Evolutionary conservation across 441 rosid genomes (phyloP).

Genomic region (Populus hybrid): DNA sequence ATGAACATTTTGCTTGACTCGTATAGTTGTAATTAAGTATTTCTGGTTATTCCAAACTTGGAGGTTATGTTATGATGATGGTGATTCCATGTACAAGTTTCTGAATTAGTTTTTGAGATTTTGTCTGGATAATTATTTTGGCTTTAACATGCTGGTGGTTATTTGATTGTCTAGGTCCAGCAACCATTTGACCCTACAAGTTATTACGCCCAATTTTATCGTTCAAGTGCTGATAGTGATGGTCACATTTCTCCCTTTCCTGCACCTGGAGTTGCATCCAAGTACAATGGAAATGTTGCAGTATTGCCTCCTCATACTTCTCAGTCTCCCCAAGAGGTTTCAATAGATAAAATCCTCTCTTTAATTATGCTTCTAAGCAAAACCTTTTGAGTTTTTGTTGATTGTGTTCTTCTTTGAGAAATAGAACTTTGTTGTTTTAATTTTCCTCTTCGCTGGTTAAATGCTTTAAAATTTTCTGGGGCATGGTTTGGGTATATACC

Average conservation of each 20-base stretch:
- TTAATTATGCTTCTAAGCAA: constrained; percentile 4
- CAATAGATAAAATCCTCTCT: constrained; percentile 20
- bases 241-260: constrained; percentile 83
- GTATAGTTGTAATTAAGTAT: neutral
- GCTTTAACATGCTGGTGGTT: constrained; percentile 10
- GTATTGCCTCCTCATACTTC: constrained; percentile 69
- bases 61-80: neutral
- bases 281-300: constrained; percentile 76
- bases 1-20: neutral
- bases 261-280: constrained; percentile 64
- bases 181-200: constrained; percentile 84
- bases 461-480: neutral
- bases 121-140: neutral
- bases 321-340: constrained; percentile 88
- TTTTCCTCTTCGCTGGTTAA: neutral
- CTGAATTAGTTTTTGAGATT: neutral
- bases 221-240: constrained; percentile 63
- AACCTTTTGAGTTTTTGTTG: neutral
- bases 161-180: constrained; percentile 50
- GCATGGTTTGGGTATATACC: neutral
- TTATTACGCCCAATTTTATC: constrained; percentile 83
- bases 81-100: constrained; percentile 1
- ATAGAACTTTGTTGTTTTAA: neutral
- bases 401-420: neutral
- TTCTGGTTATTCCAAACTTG: constrained; percentile 7